Conservation (phyloP, 1,139 yeast species). For the Pichia sp. region DNA sequence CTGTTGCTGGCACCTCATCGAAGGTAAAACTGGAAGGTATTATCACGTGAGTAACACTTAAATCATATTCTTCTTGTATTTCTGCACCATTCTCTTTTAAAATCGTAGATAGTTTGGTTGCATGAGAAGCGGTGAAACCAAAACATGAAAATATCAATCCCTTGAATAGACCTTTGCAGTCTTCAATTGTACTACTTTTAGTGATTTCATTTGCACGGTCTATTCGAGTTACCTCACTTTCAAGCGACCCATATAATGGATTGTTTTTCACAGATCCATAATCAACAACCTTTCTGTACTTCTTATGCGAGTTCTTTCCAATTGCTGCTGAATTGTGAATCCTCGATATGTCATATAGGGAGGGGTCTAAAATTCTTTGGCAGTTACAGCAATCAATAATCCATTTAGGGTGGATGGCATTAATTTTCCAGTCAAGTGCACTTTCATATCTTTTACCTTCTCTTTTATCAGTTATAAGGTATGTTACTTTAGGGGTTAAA, state of each 20-base stretch:
- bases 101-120: slow-evolving; percentile 35
- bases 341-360: slow-evolving; percentile 42
- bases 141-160: slow-evolving; percentile 38
- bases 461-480: slow-evolving; percentile 50
- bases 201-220: neutral
- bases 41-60: slow-evolving; percentile 37
- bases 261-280: slow-evolving; percentile 12
- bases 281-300: slow-evolving; percentile 13
- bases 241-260: slow-evolving; percentile 2
- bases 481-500: slow-evolving; percentile 47
- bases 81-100: slow-evolving; percentile 44
- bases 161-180: slow-evolving; percentile 30
- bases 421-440: slow-evolving; percentile 65
- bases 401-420: slow-evolving; percentile 76
- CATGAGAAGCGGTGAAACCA: slow-evolving; percentile 39
- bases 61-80: slow-evolving; percentile 24
- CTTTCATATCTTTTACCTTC: slow-evolving; percentile 59
- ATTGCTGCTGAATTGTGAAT: slow-evolving; percentile 25
- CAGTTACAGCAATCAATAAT: slow-evolving; percentile 58
- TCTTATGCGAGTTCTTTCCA: slow-evolving; percentile 47
- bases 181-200: neutral
- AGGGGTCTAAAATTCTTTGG: slow-evolving; percentile 52
- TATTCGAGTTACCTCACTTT: neutral
- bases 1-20: slow-evolving; percentile 17
- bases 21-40: slow-evolving; percentile 36